Conservation (phyloP, 2,329 filamentous ascomycete species). For the Aspergillus sp. region DNA sequence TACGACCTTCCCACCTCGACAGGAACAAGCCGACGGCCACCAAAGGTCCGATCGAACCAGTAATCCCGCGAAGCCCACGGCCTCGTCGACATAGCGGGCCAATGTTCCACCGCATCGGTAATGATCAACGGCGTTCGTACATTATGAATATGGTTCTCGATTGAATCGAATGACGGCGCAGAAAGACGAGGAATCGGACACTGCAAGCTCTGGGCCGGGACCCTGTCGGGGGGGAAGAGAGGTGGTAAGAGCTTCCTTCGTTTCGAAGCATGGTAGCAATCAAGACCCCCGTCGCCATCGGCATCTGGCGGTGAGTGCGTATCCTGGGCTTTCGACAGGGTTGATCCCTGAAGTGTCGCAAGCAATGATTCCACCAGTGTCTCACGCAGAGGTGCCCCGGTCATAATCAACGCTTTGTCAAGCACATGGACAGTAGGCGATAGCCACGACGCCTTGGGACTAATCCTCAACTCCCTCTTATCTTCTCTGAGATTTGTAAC, state of each 20-base stretch:
- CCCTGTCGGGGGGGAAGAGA: constrained; percentile 28
- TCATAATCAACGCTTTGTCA: constrained; percentile 72
- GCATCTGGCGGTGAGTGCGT: not conserved
- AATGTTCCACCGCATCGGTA: constrained; percentile 58
- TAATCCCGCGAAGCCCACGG: constrained; percentile 73
- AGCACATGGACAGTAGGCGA: constrained; percentile 60
- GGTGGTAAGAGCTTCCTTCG: constrained; percentile 26
- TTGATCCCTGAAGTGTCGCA: constrained; percentile 19
- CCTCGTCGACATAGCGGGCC: constrained; percentile 68
- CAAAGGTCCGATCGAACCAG: constrained; percentile 68
- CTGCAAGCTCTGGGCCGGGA: constrained; percentile 28
- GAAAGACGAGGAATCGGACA: constrained; percentile 36
- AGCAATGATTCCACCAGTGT: constrained; percentile 35
- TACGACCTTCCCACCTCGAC: constrained; percentile 85
- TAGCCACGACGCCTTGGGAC: constrained; percentile 40
- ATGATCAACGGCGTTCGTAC: constrained; percentile 63
- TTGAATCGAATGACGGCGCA: constrained; percentile 52
- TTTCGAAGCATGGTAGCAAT: constrained; percentile 13
- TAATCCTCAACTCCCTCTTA: constrained; percentile 6
- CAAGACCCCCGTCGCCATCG: not conserved
- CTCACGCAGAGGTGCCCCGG: constrained; percentile 59
- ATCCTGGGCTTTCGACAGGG: too few species aligned
- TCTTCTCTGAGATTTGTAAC: constrained; percentile 8
- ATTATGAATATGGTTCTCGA: constrained; percentile 56
- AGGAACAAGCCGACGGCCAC: constrained; percentile 74